A percentile compares a stretch with the other conserved stretches of the same genome.
These are phyloP conservation scores for Metschnikowia noctiluminum DNA, from an alignment of 805 yeast species.

Conservation along the genomic window DNA sequence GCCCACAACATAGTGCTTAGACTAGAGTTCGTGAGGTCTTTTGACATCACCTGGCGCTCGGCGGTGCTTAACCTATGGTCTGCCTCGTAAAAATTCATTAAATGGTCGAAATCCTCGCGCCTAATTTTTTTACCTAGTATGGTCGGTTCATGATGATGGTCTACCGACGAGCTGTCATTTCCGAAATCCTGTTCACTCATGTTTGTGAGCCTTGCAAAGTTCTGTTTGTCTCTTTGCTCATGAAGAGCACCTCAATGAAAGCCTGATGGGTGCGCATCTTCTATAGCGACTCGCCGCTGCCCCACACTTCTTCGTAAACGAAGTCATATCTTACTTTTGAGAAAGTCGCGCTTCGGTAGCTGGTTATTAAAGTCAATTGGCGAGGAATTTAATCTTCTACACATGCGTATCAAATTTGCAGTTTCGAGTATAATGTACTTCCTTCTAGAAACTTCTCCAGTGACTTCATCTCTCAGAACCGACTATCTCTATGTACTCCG, in stretches of 20 bases:
- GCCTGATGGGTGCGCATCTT: neutral
- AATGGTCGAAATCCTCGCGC: constrained; percentile 36
- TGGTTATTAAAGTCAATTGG: no score
- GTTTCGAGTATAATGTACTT: no score
- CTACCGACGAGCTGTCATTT: neutral
- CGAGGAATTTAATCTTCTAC: no score
- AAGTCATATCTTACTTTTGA: no score
- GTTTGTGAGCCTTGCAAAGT: neutral
- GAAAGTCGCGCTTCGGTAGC: no score
- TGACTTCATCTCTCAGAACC: no score
- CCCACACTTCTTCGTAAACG: neutral
- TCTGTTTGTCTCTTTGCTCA: neutral
- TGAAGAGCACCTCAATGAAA: neutral
- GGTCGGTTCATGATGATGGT: constrained; percentile 5
- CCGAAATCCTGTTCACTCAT: constrained; percentile 3
- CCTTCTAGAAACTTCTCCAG: no score
- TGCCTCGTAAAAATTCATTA: constrained; percentile 44
- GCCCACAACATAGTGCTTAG: constrained; percentile 34
- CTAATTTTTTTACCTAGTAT: constrained; percentile 22
- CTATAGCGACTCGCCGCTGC: neutral
- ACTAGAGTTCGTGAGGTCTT: constrained; percentile 35
- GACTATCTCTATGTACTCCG: neutral
- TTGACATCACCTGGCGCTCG: constrained; percentile 42
- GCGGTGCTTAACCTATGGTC: constrained; percentile 41
- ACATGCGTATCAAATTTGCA: no score